Evolutionary conservation across 1,284 basidiomycete genomes (phyloP).

Genomic region (Trametes sp.): DNA sequence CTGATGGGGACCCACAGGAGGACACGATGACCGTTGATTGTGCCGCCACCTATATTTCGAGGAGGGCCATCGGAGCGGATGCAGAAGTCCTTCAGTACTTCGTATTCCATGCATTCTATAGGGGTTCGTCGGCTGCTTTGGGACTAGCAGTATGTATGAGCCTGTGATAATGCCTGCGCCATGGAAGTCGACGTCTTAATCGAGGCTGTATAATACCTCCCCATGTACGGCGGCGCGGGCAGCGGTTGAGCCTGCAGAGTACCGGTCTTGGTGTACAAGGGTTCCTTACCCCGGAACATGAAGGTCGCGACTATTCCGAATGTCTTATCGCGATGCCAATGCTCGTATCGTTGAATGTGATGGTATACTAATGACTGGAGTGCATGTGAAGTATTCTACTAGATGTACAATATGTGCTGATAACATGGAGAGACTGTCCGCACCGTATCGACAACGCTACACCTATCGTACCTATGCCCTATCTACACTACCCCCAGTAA

Average conservation of each 20-base stretch:
- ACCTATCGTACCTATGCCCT: neutral
- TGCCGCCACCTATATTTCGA: neutral
- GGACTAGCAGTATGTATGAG: no score
- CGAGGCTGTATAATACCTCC: no score
- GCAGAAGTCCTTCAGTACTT: neutral
- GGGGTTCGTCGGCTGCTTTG: no score
- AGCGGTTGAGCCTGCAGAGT: no score
- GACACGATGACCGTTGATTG: constrained; percentile 13
- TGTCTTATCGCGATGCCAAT: no score
- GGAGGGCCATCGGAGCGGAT: constrained; percentile 8
- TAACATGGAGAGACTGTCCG: neutral
- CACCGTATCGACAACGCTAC: constrained; percentile 9
- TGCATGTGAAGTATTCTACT: constrained; percentile 15
- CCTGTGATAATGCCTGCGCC: no score
- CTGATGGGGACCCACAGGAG: neutral
- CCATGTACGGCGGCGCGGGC: no score
- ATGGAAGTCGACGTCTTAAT: no score
- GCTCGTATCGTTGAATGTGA: no score
- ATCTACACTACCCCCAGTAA: neutral
- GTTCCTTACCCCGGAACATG: neutral
- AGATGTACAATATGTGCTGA: constrained; percentile 1
- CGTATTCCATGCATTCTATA: constrained; percentile 1
- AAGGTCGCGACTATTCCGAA: no score
- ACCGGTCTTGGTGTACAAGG: neutral
- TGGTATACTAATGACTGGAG: constrained; percentile 7